Evolutionary conservation across 2,329 filamentous ascomycete species (phyloP), one percentile per base, ranked within the genome.

Genomic region (Diaporthe ilicicola): DNA sequence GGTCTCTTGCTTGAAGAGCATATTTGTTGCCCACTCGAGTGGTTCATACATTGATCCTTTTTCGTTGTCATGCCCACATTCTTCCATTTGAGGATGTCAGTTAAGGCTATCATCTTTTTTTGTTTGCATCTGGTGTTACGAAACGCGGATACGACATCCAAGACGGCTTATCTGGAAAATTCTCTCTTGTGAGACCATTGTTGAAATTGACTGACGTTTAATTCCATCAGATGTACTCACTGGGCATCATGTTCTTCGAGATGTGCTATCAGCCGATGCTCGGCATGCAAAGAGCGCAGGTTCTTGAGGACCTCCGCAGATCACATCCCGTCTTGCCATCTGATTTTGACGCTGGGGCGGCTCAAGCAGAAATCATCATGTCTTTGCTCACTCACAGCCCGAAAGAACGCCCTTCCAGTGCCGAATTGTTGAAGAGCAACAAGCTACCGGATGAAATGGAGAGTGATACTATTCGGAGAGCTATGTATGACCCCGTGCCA

Each of bases 171-270:
- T 2, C 15, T n/a, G 54, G 17, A 10, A 37, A 4, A 53, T 8
- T 4, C 24, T 7, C 9, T 65, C 65, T 54, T 61, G 32, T 10
- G 15, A 29, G 15, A 2, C 7, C n/a, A 24, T 6, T n/a, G 32
- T 27, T 2, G n/a, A 59, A 17, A 50, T 17, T 24, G n/a, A 34
- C 74, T 77, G 71, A 78, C 65, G n/a, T 9, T 0, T 4, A 6
- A 13, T 54, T 24, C 22, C 29, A 44, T 0, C 69, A 91, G 88
- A 98, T 99, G 95, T 99, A 96, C 79, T 98, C 95, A 0, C 86
- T 99, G 51, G 96, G 96, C 0, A 93, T 99, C 74, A 98, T 99
- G 70, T 97, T 99, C 82, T 98, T 98, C 75, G 96, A 99, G 81
- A 99, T 99, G 96, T 97, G 93, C 77, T 95, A 91, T 74, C 82